Conservation (phyloP, 345 rosid species). For the Heritiera littoralis region DNA sequence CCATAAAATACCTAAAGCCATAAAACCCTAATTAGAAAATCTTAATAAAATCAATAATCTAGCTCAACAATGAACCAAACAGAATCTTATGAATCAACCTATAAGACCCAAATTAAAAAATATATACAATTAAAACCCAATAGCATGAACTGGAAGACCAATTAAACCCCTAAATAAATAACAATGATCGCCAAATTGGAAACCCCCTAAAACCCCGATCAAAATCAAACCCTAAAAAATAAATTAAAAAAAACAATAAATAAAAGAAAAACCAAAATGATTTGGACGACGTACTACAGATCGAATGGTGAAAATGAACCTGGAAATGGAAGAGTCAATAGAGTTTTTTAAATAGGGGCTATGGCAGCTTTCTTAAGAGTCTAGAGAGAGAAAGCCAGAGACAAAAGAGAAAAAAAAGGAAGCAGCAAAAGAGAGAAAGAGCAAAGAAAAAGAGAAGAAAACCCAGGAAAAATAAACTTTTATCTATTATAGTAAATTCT, state of each 20-base stretch:
- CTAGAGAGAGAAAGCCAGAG: conserved; percentile 37
- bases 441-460: conserved; percentile 24
- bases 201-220: conserved; percentile 41
- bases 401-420: conserved; percentile 30
- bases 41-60: conserved; percentile 21
- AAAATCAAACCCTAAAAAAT: conserved; percentile 43
- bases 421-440: conserved; percentile 38
- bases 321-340: conserved; percentile 31
- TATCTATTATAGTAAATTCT: conserved; percentile 10
- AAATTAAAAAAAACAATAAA: conserved; percentile 12
- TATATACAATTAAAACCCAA: conserved; percentile 17
- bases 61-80: conserved; percentile 10
- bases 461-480: conserved; percentile 29
- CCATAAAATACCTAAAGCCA: conserved; percentile 18
- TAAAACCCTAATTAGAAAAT: conserved; percentile 38
- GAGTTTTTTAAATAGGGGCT: conserved; percentile 42
- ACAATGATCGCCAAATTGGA: conserved; percentile 31
- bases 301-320: conserved; percentile 50
- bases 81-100: conserved; percentile 9
- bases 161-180: conserved; percentile 26
- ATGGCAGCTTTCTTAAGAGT: conserved; percentile 49
- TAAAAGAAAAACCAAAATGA: neutral
- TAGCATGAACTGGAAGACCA: conserved; percentile 28
- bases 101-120: conserved; percentile 16
- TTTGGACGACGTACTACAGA: conserved; percentile 33